phyloP scores from a whole-genome alignment of 257 asterid species.

The Catharanthus roseus region DNA sequence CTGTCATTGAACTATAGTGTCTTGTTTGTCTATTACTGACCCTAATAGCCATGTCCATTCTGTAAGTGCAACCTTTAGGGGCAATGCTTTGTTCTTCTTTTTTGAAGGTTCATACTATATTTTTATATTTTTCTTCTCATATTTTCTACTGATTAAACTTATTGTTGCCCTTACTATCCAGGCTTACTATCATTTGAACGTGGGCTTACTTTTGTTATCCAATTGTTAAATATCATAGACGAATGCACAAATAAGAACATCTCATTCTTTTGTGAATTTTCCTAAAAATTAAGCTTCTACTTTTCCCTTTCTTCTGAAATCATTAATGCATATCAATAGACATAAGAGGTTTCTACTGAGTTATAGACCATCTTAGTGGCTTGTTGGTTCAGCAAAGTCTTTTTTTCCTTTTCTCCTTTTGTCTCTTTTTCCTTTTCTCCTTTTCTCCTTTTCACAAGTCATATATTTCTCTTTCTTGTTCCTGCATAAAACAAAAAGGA shows the following conservation, averaged over 20 bases:
- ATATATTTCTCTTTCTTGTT: no score
- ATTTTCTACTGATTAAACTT: background rate
- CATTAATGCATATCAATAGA: background rate
- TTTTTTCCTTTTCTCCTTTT: no score
- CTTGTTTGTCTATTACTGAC: no score
- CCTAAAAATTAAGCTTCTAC: background rate
- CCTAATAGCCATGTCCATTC: no score
- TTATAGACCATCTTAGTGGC: background rate
- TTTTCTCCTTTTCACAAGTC: no score
- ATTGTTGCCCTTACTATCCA: background rate
- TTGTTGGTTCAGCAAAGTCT: background rate
- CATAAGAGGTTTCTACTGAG: background rate
- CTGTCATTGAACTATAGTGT: no score
- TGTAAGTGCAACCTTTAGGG: background rate
- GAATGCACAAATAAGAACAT: background rate
- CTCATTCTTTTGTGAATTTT: background rate
- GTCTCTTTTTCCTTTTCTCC: no score
- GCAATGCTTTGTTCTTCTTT: background rate
- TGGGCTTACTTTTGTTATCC: background rate
- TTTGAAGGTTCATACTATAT: background rate
- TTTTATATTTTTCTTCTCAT: background rate
- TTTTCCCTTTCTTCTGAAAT: background rate
- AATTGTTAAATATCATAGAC: background rate
- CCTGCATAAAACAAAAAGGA: no score
- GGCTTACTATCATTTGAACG: background rate